Percentiles rank a stretch among this genome's conserved stretches.
phyloP scores from a whole-genome alignment of 2,329 filamentous ascomycete species.

The Aspergillus novofumigatus region DNA sequence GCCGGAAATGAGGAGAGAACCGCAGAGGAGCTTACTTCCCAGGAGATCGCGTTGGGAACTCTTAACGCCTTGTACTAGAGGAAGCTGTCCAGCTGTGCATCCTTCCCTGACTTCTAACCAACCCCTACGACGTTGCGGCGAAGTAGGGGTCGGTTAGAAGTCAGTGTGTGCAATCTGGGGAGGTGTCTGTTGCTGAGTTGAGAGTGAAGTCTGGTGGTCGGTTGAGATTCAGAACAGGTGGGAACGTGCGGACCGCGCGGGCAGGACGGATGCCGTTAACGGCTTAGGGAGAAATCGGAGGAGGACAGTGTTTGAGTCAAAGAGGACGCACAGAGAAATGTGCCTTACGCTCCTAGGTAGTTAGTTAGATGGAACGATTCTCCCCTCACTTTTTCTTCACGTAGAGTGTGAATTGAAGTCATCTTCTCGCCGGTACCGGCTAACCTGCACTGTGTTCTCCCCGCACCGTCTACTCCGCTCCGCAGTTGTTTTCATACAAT shows the following conservation, averaged over 20 bases:
- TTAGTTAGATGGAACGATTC: neutral
- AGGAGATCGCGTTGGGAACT: neutral
- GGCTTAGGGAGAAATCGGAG: neutral
- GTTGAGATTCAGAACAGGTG: neutral
- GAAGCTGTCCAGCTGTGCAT: neutral
- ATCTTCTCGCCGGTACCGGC: neutral
- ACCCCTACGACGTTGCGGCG: neutral
- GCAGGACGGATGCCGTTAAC: neutral
- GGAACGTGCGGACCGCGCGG: neutral
- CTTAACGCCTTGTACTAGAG: neutral
- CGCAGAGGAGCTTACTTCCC: neutral
- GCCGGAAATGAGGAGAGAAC: neutral
- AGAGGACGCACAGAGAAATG: neutral
- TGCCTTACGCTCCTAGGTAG: neutral
- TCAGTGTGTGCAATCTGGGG: neutral
- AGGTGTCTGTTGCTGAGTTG: too few species aligned
- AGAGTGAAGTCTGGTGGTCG: neutral
- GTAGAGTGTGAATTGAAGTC: neutral
- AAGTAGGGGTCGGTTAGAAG: neutral
- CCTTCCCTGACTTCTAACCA: neutral
- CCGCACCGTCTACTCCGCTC: slow-evolving; percentile 2
- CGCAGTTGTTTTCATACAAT: neutral
- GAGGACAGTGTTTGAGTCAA: neutral
- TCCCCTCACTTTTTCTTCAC: neutral
- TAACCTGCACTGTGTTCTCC: neutral